phyloP scores from a whole-genome alignment of 2,329 filamentous ascomycete species.

The Nemania diffusa region DNA sequence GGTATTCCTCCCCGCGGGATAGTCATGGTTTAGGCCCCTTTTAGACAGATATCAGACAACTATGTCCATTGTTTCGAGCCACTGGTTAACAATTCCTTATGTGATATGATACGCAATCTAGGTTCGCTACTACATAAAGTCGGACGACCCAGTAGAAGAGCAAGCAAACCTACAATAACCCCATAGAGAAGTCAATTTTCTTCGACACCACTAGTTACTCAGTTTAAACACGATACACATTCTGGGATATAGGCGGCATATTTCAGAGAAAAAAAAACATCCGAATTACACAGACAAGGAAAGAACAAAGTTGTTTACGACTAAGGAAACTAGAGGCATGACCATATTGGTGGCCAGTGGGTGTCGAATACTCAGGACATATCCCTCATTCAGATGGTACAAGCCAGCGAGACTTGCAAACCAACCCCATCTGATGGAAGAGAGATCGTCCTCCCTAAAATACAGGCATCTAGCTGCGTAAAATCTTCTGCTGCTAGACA shows the following conservation, averaged over 20 bases:
- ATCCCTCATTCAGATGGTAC: constrained; percentile 41
- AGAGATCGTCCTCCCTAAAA: constrained; percentile 48
- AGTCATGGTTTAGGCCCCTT: no score
- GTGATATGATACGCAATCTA: no score
- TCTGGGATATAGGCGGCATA: constrained; percentile 45
- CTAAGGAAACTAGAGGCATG: constrained; percentile 49
- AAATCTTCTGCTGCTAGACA: constrained; percentile 43
- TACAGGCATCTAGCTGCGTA: constrained; percentile 50
- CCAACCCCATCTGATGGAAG: constrained; percentile 32
- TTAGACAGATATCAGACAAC: no score
- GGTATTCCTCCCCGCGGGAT: no score
- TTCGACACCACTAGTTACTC: background rate
- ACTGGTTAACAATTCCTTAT: no score
- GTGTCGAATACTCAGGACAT: constrained; percentile 41
- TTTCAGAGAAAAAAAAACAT: constrained; percentile 41
- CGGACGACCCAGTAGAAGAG: background rate
- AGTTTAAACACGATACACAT: constrained; percentile 33
- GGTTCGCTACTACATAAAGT: background rate
- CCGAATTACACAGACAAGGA: constrained; percentile 46
- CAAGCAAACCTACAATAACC: background rate
- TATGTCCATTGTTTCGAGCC: no score
- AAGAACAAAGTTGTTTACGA: constrained; percentile 45
- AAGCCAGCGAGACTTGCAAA: constrained; percentile 38
- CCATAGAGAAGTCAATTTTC: background rate
- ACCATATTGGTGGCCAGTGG: constrained; percentile 40